Percentiles rank a stretch among this genome's conserved stretches.
Conservation (phyloP, 352 stramenopile genomes). For the Globisporangium carolinianum region DNA sequence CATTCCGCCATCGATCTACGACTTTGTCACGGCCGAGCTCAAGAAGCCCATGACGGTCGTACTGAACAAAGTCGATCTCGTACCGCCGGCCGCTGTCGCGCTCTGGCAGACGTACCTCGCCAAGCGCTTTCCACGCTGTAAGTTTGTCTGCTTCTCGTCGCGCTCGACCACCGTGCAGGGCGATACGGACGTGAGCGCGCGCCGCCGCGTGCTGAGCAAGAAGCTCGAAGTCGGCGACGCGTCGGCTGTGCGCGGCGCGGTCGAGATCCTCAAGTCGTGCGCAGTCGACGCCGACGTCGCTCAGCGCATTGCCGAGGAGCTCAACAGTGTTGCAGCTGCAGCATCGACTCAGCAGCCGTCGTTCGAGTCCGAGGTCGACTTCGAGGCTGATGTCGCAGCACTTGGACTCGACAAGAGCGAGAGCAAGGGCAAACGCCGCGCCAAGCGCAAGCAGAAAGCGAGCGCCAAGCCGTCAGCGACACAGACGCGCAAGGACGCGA, state of each 20-base stretch:
- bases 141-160: constrained; percentile 74
- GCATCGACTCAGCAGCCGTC: neutral
- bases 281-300: constrained; percentile 44
- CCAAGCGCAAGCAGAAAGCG: constrained; percentile 53
- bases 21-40: constrained; percentile 64
- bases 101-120: constrained; percentile 63
- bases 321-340: constrained; percentile 27
- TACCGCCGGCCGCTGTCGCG: constrained; percentile 47
- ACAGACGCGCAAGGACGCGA: constrained; percentile 8
- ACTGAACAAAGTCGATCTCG: constrained; percentile 83
- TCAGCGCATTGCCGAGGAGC: constrained; percentile 50
- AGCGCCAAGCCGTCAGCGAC: constrained; percentile 4
- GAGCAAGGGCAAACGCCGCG: constrained; percentile 29
- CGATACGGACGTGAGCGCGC: constrained; percentile 54
- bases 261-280: constrained; percentile 66
- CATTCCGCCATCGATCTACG: constrained; percentile 74
- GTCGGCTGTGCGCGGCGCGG: constrained; percentile 52
- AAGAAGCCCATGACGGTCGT: constrained; percentile 78
- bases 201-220: constrained; percentile 71
- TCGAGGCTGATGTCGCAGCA: constrained; percentile 1
- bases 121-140: constrained; percentile 53
- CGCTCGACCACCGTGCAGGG: constrained; percentile 65
- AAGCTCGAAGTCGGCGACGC: constrained; percentile 72
- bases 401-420: constrained; percentile 11
- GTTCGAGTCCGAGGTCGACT: constrained; percentile 27